Conservation (phyloP, 2,329 filamentous ascomycete genomes). For the Calonectria hongkongensis region DNA sequence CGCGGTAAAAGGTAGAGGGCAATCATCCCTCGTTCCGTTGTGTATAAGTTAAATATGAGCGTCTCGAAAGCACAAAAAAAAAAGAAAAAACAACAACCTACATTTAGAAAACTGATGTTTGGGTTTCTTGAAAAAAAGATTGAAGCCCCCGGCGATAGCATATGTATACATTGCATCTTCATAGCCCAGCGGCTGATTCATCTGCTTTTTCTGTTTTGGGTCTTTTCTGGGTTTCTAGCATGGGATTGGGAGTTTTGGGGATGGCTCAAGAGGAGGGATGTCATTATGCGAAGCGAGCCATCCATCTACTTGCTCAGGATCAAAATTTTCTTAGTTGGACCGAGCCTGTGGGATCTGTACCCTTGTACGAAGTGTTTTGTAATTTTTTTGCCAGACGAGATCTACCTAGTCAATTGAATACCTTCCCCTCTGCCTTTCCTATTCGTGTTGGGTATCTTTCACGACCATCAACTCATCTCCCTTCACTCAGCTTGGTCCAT, state of each 20-base stretch:
- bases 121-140: neutral
- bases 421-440: constrained; percentile 24
- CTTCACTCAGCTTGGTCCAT: constrained; percentile 4
- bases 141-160: neutral
- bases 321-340: neutral
- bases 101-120: constrained; percentile 17
- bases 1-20: constrained; percentile 72
- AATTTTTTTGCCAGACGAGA: constrained; percentile 33
- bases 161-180: constrained; percentile 38
- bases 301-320: constrained; percentile 30
- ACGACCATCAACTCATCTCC: constrained; percentile 24
- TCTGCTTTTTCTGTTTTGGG: constrained; percentile 30
- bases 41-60: neutral
- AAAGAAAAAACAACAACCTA: neutral
- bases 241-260: constrained; percentile 53
- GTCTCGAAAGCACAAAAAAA: neutral
- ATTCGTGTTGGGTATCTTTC: constrained; percentile 37
- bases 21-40: too few species aligned
- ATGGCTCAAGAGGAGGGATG: constrained; percentile 25
- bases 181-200: constrained; percentile 38
- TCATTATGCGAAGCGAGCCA: constrained; percentile 35
- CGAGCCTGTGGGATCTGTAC: constrained; percentile 21
- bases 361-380: constrained; percentile 23
- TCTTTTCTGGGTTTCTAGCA: constrained; percentile 47
- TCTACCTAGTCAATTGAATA: constrained; percentile 35